Evolutionary conservation across 2,329 filamentous ascomycete species (phyloP).

Genomic region (Paecilomyces fulvus): DNA sequence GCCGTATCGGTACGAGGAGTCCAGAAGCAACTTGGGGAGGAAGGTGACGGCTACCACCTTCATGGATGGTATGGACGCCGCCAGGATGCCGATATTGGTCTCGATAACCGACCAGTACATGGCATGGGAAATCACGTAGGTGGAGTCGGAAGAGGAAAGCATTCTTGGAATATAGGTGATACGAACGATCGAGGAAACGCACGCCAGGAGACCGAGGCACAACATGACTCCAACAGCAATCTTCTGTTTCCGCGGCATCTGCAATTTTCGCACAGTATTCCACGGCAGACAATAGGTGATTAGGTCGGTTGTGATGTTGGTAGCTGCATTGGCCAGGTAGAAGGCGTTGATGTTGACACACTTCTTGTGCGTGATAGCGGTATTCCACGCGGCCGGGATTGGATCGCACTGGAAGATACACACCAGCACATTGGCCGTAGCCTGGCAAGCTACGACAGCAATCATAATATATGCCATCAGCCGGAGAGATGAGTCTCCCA

Average conservation of each 20-base stretch:
- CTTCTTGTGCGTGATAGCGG: conserved; percentile 19
- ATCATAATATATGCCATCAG: conserved; percentile 32
- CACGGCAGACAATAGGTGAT: conserved; percentile 47
- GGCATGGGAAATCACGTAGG: conserved; percentile 30
- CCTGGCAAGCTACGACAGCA: conserved; percentile 25
- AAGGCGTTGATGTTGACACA: conserved; percentile 44
- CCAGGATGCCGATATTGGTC: conserved; percentile 35
- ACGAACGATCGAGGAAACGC: conserved; percentile 37
- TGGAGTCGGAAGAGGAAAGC: conserved; percentile 28
- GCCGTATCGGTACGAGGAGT: background rate
- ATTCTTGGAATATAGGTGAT: conserved; percentile 32
- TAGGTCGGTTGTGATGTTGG: conserved; percentile 55
- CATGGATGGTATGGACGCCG: conserved; percentile 35
- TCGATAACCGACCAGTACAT: conserved; percentile 41
- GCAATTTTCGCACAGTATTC: conserved; percentile 37
- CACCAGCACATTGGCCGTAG: conserved; percentile 33
- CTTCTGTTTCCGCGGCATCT: conserved; percentile 42
- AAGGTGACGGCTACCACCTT: conserved; percentile 34
- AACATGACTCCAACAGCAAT: conserved; percentile 42
- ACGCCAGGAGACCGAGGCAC: conserved; percentile 43
- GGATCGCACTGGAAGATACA: conserved; percentile 39
- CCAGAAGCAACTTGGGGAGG: conserved; percentile 28
- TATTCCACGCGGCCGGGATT: conserved; percentile 32
- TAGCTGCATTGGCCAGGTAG: conserved; percentile 46
- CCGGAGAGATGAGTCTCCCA: conserved; percentile 32